These are phyloP conservation scores for Sphaerosporella brunnea DNA, from an alignment of 495 filamentous ascomycete species.

Conservation along the genomic window DNA sequence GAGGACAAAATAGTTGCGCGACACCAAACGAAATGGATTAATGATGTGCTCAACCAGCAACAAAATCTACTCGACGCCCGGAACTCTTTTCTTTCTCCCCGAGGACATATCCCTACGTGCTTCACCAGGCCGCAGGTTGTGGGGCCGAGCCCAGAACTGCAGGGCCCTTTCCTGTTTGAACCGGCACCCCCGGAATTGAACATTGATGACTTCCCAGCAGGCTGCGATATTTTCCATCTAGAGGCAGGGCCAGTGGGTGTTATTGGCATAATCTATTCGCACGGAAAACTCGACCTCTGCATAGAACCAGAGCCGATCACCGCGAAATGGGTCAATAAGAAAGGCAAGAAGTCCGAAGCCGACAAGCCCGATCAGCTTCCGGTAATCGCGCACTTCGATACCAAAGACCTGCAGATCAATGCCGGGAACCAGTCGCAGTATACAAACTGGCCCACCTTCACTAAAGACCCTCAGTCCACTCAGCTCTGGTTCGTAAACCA, in stretches of 20 bases:
- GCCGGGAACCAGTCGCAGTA: neutral
- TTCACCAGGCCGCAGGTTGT: slow-evolving; percentile 13
- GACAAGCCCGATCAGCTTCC: slow-evolving; percentile 10
- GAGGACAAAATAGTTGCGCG: slow-evolving; percentile 14
- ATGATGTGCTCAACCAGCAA: slow-evolving; percentile 22
- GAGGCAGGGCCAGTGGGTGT: slow-evolving; percentile 15
- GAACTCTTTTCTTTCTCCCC: slow-evolving; percentile 5
- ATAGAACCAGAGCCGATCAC: slow-evolving; percentile 17
- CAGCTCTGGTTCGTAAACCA: slow-evolving; percentile 24
- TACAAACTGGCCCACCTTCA: slow-evolving; percentile 23
- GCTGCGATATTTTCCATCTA: slow-evolving; percentile 26
- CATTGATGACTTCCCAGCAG: slow-evolving; percentile 12
- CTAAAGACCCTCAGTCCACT: slow-evolving; percentile 12
- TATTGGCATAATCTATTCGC: slow-evolving; percentile 21
- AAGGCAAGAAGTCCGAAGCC: neutral
- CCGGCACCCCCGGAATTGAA: slow-evolving; percentile 18
- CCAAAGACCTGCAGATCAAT: slow-evolving; percentile 15
- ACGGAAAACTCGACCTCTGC: slow-evolving; percentile 23
- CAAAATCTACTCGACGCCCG: slow-evolving; percentile 5
- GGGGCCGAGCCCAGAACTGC: slow-evolving; percentile 14
- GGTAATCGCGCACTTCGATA: slow-evolving; percentile 22
- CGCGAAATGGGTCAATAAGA: slow-evolving; percentile 23
- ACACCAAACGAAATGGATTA: slow-evolving; percentile 26
- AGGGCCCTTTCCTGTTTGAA: slow-evolving; percentile 25
- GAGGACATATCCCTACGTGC: slow-evolving; percentile 14